phyloP scores from a whole-genome alignment of 139 green algal genomes.

The Limnomonas spitsbergensis region DNA sequence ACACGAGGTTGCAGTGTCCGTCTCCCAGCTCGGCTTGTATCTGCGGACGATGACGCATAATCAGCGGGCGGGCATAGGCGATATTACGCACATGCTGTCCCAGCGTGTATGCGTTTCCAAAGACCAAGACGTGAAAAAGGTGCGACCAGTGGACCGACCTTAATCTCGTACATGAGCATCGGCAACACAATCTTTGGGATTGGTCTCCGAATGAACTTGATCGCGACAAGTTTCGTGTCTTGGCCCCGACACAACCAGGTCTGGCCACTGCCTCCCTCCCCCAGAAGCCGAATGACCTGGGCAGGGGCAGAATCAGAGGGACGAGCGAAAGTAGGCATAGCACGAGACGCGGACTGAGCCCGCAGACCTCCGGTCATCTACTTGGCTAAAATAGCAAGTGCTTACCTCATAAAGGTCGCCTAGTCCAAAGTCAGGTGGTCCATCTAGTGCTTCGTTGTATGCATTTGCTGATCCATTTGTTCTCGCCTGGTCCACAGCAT shows the following conservation, averaged over 20 bases:
- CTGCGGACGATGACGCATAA: constrained; percentile 11
- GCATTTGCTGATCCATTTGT: not conserved
- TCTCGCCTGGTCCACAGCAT: not conserved
- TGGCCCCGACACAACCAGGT: constrained; percentile 53
- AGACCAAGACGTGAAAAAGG: not conserved
- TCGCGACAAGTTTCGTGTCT: constrained; percentile 28
- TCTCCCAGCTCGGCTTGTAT: constrained; percentile 68
- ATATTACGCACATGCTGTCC: not conserved
- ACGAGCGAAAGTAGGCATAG: not conserved
- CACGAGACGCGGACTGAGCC: not conserved
- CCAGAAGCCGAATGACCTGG: constrained; percentile 42
- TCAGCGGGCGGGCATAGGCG: not conserved
- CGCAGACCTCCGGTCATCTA: not conserved
- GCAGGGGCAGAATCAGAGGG: not conserved
- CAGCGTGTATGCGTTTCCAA: not conserved
- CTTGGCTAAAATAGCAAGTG: not conserved
- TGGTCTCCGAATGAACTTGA: constrained; percentile 56
- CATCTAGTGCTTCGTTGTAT: not conserved
- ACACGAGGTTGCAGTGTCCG: constrained; percentile 64
- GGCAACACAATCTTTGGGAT: constrained; percentile 45
- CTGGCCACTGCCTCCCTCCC: constrained; percentile 40
- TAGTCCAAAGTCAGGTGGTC: not conserved
- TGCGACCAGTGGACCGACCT: constrained; percentile 29
- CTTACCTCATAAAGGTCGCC: constrained; percentile 8
- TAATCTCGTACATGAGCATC: constrained; percentile 57